phyloP scores from a whole-genome alignment of 2,329 filamentous ascomycete species.

The Penicillium sp. region DNA sequence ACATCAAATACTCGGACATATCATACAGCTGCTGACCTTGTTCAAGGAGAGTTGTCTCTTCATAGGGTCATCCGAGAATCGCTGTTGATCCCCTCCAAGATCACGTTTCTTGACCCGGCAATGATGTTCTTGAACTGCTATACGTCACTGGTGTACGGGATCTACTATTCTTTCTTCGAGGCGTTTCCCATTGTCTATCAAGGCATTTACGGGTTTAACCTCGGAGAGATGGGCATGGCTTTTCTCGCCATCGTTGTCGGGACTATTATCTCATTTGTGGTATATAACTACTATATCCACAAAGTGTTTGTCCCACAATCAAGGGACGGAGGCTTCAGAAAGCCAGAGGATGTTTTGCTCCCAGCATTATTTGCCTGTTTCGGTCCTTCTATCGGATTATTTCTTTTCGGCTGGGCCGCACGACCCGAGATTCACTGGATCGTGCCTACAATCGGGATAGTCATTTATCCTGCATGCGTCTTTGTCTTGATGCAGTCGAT shows the following conservation, averaged over 20 bases:
- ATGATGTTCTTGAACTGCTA: constrained; percentile 66
- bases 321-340: constrained; percentile 51
- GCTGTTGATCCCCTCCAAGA: constrained; percentile 64
- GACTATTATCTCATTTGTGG: constrained; percentile 54
- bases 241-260: constrained; percentile 64
- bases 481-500: constrained; percentile 49
- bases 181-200: constrained; percentile 68
- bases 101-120: constrained; percentile 65
- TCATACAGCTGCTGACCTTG: constrained; percentile 63
- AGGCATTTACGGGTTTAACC: constrained; percentile 61
- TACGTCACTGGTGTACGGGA: constrained; percentile 60
- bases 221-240: constrained; percentile 61
- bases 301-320: constrained; percentile 56
- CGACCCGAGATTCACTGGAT: constrained; percentile 32
- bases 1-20: constrained; percentile 52
- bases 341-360: constrained; percentile 56
- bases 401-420: constrained; percentile 49
- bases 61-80: constrained; percentile 44
- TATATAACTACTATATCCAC: constrained; percentile 58
- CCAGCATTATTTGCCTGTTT: constrained; percentile 59
- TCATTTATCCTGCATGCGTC: constrained; percentile 38
- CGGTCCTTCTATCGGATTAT: constrained; percentile 61
- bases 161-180: constrained; percentile 63
- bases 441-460: constrained; percentile 42
- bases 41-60: constrained; percentile 44